Base-by-base conservation (phyloP, 495 filamentous ascomycete genomes). In the Parathielavia appendiculata region DNA sequence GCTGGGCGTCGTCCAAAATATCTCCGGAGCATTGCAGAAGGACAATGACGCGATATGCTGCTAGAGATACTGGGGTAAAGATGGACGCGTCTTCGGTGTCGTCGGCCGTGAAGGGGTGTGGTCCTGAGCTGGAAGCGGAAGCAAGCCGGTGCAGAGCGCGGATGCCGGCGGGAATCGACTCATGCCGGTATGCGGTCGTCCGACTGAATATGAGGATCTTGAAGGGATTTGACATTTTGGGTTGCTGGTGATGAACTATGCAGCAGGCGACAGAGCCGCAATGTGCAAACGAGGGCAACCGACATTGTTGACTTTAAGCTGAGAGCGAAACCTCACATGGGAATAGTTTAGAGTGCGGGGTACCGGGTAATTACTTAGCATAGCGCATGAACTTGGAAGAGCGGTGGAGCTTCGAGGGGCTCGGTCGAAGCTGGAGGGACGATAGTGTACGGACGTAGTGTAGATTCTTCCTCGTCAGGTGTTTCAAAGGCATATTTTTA, bases 1-100 rank as follows among this genome's bases (percentile, higher is more conserved):
- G 61, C 46, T 74, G 66, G 4, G 32, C 12, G 58, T 35, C 23
- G 30, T 51, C 55, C n/a, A 76, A 62, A 45, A 75, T 68, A 22
- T 72, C 69, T 45, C 72, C 72, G 16, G 69, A 69, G 12, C 63
- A 66, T 51, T 75, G 70, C 0, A 75, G 59, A 20, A 75, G 69
- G 39, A 74, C 51, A 50, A 76, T 59, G 41, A 67, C 69, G 34
- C 57, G 57, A 57, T 69, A 73, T 11, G 35, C 59, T 1, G 71
- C 60, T 14, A 74, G 61, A 8, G 60, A 55, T 3, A 41, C 26
- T n/a, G 53, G 49, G 4, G 46, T 63, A 45, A 76, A 67, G n/a
- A 69, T 34, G 9, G 63, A 58, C 11, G 71, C 47, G 40, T 73
- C 72, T 47, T 76, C 71, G 30, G 66, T 66, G 2, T 60, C 63